A percentile compares a stretch with the other conserved stretches of the same genome.
Evolutionary conservation across 2,329 filamentous ascomycete species (phyloP).

Genomic region (Zopfia rhizophila): DNA sequence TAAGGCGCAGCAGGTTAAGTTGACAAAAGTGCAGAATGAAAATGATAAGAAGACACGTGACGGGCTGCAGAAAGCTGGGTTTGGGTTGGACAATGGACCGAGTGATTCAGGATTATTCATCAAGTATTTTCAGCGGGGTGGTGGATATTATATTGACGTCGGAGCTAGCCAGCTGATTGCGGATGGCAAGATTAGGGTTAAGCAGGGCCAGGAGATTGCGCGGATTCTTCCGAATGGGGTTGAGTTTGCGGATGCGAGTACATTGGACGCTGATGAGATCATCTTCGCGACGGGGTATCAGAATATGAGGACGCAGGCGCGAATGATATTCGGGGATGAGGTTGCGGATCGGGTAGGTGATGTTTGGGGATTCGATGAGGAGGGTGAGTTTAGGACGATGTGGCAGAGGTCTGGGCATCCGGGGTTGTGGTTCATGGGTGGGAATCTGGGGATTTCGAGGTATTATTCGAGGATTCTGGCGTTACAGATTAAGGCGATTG

Average conservation of each 20-base stretch:
- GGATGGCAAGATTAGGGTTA: conserved; percentile 58
- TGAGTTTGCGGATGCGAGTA: conserved; percentile 55
- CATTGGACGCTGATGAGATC: conserved; percentile 58
- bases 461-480: conserved; percentile 62
- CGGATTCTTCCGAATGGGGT: conserved; percentile 54
- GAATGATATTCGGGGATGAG: conserved; percentile 53
- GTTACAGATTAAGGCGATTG: conserved; percentile 58
- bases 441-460: conserved; percentile 53
- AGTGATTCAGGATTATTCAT: conserved; percentile 44
- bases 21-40: conserved; percentile 39
- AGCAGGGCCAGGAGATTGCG: conserved; percentile 50
- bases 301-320: conserved; percentile 54
- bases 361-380: conserved; percentile 58
- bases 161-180: conserved; percentile 56
- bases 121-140: conserved; percentile 55
- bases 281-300: conserved; percentile 60
- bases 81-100: conserved; percentile 50
- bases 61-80: conserved; percentile 55
- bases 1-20: conserved; percentile 40
- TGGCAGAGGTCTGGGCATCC: conserved; percentile 50
- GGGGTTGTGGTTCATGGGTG: conserved; percentile 58
- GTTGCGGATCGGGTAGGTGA: conserved; percentile 55
- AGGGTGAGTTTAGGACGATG: conserved; percentile 59
- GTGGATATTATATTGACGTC: conserved; percentile 62
- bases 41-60: conserved; percentile 52